Base-by-base conservation (phyloP, 805 yeast species). In the Komagataella populi region DNA sequence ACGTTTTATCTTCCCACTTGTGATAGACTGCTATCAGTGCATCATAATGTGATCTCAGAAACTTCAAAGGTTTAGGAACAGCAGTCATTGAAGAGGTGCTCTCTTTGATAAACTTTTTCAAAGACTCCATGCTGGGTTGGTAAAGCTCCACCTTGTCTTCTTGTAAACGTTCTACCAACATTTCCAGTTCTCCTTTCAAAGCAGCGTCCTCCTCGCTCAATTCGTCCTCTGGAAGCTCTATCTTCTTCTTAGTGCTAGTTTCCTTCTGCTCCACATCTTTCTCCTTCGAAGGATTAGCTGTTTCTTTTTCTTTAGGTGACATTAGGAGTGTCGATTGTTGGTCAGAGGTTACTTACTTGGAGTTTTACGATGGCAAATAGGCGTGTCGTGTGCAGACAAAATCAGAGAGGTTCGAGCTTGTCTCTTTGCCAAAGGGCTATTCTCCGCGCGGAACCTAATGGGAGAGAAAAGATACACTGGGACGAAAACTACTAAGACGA, bases 71-170 rank as follows among this genome's bases (percentile, higher is more conserved):
- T 68, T 93, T 93, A 44, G 99, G 99, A 50, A 93, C 99, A 2
- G 99, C 99, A 1, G 99, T 93, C 97, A 93, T 93, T 6, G 97
- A 90, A 44, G 96, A 87, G 2, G 99, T 93, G 10, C 97, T 86
- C 51, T 93, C 95, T 57, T 87, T 80, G 60, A 93, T 90, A 59
- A 80, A 80, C 49, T 74, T 77, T 62, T 88, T 89, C 65, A 93
- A 76, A 50, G 82, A 73, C 46, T 74, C 73, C 58, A 93, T 73
- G n/a, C 88, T 76, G 10, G 79, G 69, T 43, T 68, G 68, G 62
- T 87, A 85, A 18, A 79, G 69, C 17, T 69, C 64, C 6, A 59
- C 48, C 54, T 75, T 72, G 2, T 78, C 64, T 55, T 81, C 89
- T 54, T 69, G 69, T 55, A 93, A 71, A 51, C 87, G 77, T 65